Conservation (phyloP, 768 basidiomycete species). For the Rhodotorula kratochvilovae region DNA sequence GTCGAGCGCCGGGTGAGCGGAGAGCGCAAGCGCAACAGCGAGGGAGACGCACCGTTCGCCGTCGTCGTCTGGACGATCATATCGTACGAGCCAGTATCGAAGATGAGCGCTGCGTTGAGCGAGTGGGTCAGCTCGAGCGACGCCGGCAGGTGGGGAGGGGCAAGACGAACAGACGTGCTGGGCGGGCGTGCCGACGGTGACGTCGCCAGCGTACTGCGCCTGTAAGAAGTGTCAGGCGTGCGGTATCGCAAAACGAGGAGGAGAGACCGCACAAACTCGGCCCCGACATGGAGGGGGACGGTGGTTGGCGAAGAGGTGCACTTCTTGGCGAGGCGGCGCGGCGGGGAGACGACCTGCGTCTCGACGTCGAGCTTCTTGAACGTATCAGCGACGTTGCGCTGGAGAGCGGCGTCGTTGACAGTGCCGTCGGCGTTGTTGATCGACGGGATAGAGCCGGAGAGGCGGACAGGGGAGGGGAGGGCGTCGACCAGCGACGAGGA, state of each 20-base stretch:
- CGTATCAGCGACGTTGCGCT: neutral
- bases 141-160: neutral
- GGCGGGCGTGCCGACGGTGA: neutral
- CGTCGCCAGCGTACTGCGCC: neutral
- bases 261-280: neutral
- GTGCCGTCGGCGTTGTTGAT: neutral
- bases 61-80: neutral
- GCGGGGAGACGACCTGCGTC: neutral
- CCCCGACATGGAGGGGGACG: neutral
- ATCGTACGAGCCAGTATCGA: slow-evolving; percentile 21
- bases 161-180: neutral
- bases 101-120: neutral
- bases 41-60: neutral
- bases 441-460: neutral
- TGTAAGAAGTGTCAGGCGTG: no score
- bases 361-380: slow-evolving; percentile 5
- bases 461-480: slow-evolving; percentile 1
- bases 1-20: neutral
- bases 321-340: neutral
- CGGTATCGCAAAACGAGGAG: no score
- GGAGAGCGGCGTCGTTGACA: neutral
- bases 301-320: neutral
- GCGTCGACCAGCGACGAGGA: neutral
- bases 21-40: neutral
- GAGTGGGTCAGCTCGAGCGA: neutral